Evolutionary conservation across 2,329 filamentous ascomycete genomes (phyloP).

Genomic region (Hyphodiscus sp.): DNA sequence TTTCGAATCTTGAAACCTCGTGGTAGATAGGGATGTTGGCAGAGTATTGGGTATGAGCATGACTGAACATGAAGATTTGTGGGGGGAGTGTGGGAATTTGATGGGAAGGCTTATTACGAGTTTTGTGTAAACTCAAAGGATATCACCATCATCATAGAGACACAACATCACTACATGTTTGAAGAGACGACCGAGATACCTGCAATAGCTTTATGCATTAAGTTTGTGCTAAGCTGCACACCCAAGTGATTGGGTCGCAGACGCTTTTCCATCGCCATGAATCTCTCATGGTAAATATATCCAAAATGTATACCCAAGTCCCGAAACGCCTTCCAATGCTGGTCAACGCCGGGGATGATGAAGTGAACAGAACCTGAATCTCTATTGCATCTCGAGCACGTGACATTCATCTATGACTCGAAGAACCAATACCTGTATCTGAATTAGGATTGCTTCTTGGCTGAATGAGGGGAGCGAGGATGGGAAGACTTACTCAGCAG

Average conservation of each 20-base stretch:
- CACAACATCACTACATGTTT: not conserved
- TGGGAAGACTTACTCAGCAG: constrained; percentile 67
- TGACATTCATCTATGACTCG: constrained; percentile 1
- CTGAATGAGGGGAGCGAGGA: not conserved
- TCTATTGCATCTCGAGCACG: not conserved
- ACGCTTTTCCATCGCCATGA: not conserved
- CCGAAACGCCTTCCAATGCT: not conserved
- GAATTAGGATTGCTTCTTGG: constrained; percentile 5
- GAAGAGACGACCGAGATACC: not conserved
- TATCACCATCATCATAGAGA: not conserved
- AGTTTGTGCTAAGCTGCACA: not conserved
- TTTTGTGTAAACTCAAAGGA: not conserved
- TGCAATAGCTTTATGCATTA: not conserved
- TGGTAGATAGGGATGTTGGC: too few species aligned
- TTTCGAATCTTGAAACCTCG: too few species aligned
- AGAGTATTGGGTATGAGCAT: too few species aligned
- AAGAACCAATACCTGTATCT: constrained; percentile 28
- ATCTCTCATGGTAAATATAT: not conserved
- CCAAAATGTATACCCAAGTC: not conserved
- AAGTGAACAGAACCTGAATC: not conserved
- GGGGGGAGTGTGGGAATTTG: too few species aligned
- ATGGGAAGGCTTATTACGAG: not conserved
- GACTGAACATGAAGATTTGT: too few species aligned
- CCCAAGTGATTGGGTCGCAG: not conserved
- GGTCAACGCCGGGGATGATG: not conserved